These are phyloP conservation scores for Gloeophyllum trabeum DNA, from an alignment of 768 basidiomycete genomes.

Conservation along the genomic window DNA sequence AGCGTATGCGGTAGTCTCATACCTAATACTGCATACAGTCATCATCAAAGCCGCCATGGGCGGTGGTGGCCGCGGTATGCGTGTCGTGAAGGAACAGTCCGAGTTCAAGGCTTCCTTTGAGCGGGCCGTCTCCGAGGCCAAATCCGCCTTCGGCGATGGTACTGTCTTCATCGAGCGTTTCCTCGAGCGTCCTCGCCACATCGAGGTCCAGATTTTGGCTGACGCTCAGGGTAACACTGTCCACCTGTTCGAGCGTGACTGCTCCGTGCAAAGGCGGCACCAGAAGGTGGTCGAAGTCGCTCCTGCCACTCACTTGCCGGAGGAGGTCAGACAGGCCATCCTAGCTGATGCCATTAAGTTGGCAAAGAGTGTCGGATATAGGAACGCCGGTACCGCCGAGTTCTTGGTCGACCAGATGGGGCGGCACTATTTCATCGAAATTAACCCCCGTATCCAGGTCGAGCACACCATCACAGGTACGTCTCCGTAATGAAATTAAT, in stretches of 20 bases:
- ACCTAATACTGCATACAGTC: conserved; percentile 42
- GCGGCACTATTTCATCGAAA: conserved; percentile 98
- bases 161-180: conserved; percentile 99
- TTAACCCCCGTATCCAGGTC: conserved; percentile 98
- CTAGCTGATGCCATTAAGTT: conserved; percentile 87
- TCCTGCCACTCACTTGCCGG: conserved; percentile 88
- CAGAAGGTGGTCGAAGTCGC: conserved; percentile 99
- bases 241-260: conserved; percentile 98
- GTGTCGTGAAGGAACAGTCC: conserved; percentile 90
- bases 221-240: conserved; percentile 90
- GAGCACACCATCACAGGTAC: conserved; percentile 97
- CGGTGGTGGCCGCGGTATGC: conserved; percentile 98
- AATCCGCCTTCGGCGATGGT: conserved; percentile 94
- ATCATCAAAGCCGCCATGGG: conserved; percentile 99
- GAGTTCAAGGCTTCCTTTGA: conserved; percentile 86
- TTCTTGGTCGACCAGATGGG: conserved; percentile 97
- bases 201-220: conserved; percentile 93
- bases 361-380: conserved; percentile 86
- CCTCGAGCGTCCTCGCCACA: conserved; percentile 93
- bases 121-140: conserved; percentile 91
- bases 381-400: conserved; percentile 96
- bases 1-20: conserved; percentile 2
- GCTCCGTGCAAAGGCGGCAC: conserved; percentile 95
- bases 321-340: conserved; percentile 84
- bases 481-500: too few relatives aligned